Evolutionary conservation across 768 basidiomycete species (phyloP).

Genomic region (Termitomyces sp.): DNA sequence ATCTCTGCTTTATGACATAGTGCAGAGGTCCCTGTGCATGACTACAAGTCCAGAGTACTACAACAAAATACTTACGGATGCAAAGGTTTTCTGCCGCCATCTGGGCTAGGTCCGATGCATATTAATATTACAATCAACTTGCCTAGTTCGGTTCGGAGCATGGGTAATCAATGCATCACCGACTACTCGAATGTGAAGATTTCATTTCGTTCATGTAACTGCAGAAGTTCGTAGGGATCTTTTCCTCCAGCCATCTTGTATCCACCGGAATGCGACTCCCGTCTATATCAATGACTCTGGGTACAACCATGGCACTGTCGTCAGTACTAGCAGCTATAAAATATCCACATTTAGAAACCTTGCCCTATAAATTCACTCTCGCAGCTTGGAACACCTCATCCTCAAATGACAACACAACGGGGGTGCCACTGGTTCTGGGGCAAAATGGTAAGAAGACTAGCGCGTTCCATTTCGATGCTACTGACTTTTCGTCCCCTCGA

Average conservation of each 20-base stretch:
- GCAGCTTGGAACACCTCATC: constrained; percentile 39
- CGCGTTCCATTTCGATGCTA: background rate
- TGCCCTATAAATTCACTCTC: constrained; percentile 42
- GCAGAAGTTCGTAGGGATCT: background rate
- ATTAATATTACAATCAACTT: background rate
- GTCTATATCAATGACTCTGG: background rate
- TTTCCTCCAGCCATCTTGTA: background rate
- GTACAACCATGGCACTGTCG: background rate
- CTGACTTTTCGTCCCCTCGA: background rate
- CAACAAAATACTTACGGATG: background rate
- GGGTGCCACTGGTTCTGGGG: constrained; percentile 44
- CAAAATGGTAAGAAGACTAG: constrained; percentile 27
- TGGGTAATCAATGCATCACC: background rate
- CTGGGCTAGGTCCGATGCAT: background rate
- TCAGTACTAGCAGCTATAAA: background rate
- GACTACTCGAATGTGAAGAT: background rate
- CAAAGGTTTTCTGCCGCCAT: background rate
- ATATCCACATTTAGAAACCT: background rate
- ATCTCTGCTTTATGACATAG: background rate
- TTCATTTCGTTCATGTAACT: background rate
- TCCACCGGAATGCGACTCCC: background rate
- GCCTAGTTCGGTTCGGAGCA: background rate
- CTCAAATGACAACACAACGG: constrained; percentile 41
- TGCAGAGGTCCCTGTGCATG: background rate
- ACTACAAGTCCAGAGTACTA: background rate